Evolutionary conservation across 306 rosid species (phyloP), one percentile per base, ranked within the genome.

Genomic region (Citrullus amarus): DNA sequence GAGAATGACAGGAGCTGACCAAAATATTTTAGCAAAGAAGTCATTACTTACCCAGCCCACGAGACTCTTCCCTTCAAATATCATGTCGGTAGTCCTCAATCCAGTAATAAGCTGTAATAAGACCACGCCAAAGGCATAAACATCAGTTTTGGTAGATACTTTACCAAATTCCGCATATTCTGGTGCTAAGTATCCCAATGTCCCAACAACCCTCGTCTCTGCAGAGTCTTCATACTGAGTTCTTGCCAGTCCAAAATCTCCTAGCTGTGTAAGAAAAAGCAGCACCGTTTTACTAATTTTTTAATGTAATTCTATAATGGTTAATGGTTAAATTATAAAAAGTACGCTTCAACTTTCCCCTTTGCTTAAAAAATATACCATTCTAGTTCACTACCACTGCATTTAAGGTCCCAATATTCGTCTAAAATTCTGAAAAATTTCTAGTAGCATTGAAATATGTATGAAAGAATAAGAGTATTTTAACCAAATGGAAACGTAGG

Each of bases 241-340:
- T 84, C 90, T 88, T 69, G 98, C 97, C 38, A 93, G 86, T 14
- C 98, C 98, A 77, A 93, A 93, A 81, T 93, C 97, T 78, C 98
- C 98, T 34, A 93, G 69, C 98, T 91, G 78, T 72, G 77, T 7
- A 28, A 28, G 77, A 51, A 51, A 73, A 73, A 30, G 54, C 28
- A 30, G 43, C 43, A 73, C n/a, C 34, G 43, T 72, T 50, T 72
- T 14, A 72, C 14, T 50, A 14, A 71, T 6, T 71, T 48, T 2
- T 14, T 11, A 48, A 14, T 28, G 58, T 15, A 50, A 32, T 28
- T 30, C 77, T 72, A 72, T 69, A 51, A 46, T 46, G 51, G 51
- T 46, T 46, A 46, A 46, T 11, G 51, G 51, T 3, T 46, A 48
- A 48, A 48, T 48, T 48, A 48, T 3, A 48, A 48, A 48, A 13